phyloP scores from a whole-genome alignment of 176 grass and related monocot genomes.

The Microstegium vimineum region DNA sequence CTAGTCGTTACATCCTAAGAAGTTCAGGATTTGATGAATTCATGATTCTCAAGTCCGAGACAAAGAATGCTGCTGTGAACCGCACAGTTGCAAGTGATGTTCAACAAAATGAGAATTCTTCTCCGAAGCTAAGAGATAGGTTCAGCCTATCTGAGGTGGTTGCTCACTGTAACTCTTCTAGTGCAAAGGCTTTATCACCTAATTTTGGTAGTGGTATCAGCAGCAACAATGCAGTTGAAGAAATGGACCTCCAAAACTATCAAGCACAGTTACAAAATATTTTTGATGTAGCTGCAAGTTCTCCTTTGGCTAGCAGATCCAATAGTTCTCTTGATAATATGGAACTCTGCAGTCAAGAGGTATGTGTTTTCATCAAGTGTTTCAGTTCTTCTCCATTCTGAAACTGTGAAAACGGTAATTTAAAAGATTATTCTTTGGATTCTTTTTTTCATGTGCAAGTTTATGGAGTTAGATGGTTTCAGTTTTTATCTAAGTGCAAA shows the following conservation, averaged over 20 bases:
- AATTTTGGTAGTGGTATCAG: background rate
- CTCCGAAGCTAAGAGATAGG: slow-evolving; percentile 13
- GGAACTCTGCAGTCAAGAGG: slow-evolving; percentile 28
- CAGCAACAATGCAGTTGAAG: slow-evolving; percentile 8
- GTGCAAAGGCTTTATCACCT: slow-evolving; percentile 5
- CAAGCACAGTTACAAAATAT: slow-evolving; percentile 31
- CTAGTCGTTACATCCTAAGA: slow-evolving; percentile 28
- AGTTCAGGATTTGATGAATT: slow-evolving; percentile 22
- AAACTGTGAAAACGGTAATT: slow-evolving; percentile 8
- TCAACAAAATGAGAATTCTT: slow-evolving; percentile 24
- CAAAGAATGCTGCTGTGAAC: slow-evolving; percentile 17
- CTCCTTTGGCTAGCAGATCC: slow-evolving; percentile 22
- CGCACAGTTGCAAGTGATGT: background rate
- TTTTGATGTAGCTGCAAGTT: background rate
- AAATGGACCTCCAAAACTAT: slow-evolving; percentile 10
- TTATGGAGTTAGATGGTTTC: background rate
- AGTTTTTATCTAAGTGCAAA: slow-evolving; percentile 19
- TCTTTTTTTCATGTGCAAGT: background rate
- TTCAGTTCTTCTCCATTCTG: slow-evolving; percentile 17
- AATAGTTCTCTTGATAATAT: slow-evolving; percentile 18
- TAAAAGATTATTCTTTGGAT: background rate
- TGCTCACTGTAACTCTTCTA: slow-evolving; percentile 35
- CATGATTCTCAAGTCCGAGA: slow-evolving; percentile 14
- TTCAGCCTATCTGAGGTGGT: slow-evolving; percentile 5
- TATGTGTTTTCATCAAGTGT: slow-evolving; percentile 25